Evolutionary conservation across 306 rosid species (phyloP).

Genomic region (Prunus davidiana): DNA sequence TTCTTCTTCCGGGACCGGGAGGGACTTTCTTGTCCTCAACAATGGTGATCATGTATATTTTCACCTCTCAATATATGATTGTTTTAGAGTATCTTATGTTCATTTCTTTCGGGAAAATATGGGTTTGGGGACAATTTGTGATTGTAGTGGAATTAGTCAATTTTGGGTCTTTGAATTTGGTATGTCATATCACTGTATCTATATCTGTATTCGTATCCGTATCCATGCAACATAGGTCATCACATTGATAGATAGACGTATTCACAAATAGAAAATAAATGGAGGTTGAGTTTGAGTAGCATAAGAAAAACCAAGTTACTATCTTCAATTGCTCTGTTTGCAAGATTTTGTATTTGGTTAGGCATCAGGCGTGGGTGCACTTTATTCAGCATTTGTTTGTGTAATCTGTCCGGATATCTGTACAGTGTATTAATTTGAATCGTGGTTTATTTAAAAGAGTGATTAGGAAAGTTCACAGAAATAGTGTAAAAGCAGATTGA

Average conservation of each 20-base stretch:
- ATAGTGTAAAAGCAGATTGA: not conserved
- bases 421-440: not conserved
- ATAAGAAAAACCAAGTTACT: not conserved
- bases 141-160: not conserved
- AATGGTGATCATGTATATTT: constrained; percentile 55
- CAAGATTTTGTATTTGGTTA: not conserved
- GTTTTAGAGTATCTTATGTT: not conserved
- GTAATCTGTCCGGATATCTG: not conserved
- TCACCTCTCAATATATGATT: not conserved
- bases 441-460: not conserved
- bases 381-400: not conserved
- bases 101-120: not conserved
- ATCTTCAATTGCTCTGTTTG: not conserved
- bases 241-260: not conserved
- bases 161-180: not conserved
- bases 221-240: not conserved
- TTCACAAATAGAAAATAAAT: not conserved
- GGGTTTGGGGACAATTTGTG: not conserved
- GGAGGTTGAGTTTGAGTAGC: not conserved
- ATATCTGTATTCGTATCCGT: too few species aligned
- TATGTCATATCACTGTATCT: not conserved
- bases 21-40: constrained; percentile 55
- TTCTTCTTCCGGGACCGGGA: constrained; percentile 35
- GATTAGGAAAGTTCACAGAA: not conserved
- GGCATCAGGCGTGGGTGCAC: not conserved